These are phyloP conservation scores for Pseudofabraea citricarpa DNA, from an alignment of 2,329 filamentous ascomycete genomes.

Conservation along the genomic window DNA sequence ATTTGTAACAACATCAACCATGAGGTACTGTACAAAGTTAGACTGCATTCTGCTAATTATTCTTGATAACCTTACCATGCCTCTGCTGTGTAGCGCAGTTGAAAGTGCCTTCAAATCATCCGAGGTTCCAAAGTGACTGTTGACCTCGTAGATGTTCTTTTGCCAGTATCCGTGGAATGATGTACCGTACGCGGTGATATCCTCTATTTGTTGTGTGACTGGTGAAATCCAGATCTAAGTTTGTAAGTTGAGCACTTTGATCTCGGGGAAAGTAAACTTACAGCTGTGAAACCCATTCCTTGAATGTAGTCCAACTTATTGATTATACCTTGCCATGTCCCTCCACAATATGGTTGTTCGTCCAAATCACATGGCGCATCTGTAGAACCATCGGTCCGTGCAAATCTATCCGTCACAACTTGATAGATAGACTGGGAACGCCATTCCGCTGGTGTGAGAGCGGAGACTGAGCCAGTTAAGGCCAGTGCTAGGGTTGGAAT, in stretches of 20 bases:
- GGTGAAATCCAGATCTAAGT: constrained; percentile 39
- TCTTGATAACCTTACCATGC: constrained; percentile 35
- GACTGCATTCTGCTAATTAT: background rate
- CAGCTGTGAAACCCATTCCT: constrained; percentile 37
- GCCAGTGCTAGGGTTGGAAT: constrained; percentile 5
- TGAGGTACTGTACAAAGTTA: constrained; percentile 31
- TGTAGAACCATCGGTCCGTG: constrained; percentile 32
- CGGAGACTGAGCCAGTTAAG: constrained; percentile 7
- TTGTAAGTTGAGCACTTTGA: constrained; percentile 2
- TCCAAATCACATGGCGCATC: constrained; percentile 17
- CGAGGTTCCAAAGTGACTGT: constrained; percentile 42
- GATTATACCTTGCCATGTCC: constrained; percentile 35
- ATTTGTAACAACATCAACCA: constrained; percentile 48
- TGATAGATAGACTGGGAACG: constrained; percentile 38
- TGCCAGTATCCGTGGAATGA: constrained; percentile 43
- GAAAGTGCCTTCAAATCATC: constrained; percentile 41
- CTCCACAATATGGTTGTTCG: constrained; percentile 39
- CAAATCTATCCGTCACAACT: constrained; percentile 40
- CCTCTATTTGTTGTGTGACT: constrained; percentile 32
- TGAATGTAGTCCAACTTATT: no score
- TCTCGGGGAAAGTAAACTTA: constrained; percentile 2
- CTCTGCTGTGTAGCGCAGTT: constrained; percentile 36
- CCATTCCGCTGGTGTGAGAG: constrained; percentile 29
- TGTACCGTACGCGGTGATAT: constrained; percentile 30
- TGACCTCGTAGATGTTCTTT: constrained; percentile 40